Base-by-base conservation (phyloP, 495 filamentous ascomycete species). In the Venustampulla echinocandica region DNA sequence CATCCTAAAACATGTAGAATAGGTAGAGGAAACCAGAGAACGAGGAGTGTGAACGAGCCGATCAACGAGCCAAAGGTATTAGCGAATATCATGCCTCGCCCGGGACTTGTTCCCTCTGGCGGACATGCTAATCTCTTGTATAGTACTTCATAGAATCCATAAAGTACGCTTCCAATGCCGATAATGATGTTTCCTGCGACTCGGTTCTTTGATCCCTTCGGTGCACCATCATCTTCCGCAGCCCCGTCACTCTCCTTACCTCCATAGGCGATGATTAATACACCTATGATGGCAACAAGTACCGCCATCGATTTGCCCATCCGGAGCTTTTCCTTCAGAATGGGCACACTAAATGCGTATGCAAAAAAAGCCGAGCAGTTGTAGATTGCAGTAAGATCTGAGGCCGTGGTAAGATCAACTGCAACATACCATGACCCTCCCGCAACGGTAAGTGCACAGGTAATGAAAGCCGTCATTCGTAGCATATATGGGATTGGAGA, bases 311-410 rank as follows among this genome's bases (percentile, higher is more conserved):
- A 76, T 67, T 96, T 98, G 60, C 84, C 84, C 18, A 77, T 61
- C 2, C 84, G 79, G 10, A 93, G 57, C 58, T 81, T 82, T 62
- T 98, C 92, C 21, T 87, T 81, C 0, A 98, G 70, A 10, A 98
- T 60, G 0, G 87, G 88, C 18, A 98, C 86, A 36, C 84, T 87
- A 58, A 98, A 98, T 9, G 81, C 90, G 60, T 98, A 98, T 23
- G 92, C 92, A 64, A 96, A 98, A 66, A 98, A 98, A 38, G 92
- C 90, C 40, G 86, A 94, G 72, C 92, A 98, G 64, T 98, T 98
- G 74, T 97, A 98, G 59, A 98, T 98, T 19, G 92, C 92, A 0
- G 92, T 98, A 44, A 98, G 68, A 58, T 98, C 92, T 54, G 81
- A 84, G 19, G 92, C 81, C 10, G 85, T 92, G 0, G 92, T 98